Evolutionary conservation across 2,329 filamentous ascomycete genomes (phyloP), one percentile per base, ranked within the genome.

Genomic region (Pseudocercospora ulei): DNA sequence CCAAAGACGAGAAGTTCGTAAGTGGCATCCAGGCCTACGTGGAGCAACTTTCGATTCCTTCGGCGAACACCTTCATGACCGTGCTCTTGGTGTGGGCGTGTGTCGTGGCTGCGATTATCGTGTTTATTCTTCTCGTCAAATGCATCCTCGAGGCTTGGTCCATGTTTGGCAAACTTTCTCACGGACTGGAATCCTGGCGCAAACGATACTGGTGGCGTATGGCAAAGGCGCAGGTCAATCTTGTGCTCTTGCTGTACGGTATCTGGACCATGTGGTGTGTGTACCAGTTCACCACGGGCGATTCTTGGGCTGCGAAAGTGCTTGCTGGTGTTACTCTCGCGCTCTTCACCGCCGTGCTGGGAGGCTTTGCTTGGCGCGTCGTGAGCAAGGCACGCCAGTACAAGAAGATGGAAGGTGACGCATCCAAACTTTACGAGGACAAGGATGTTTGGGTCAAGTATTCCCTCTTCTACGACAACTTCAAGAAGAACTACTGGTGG

Each of bases 401-500:
- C 49, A 88, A 83, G 68, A 72, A 77, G 55, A 56, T 69, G 18
- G 79, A 93, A 50, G 88, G 88, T 41, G 81, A 87, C 56, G 63
- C 73, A 0, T 69, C 71, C 9, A 75, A 68, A 7, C 71, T 98
- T 5, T 96, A 86, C 62, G 82, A 95, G 44, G 73, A 96, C 65
- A 92, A 90, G 68, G 75, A 81, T 48, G 78, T 80, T 25, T 95
- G 90, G 87, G 72, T 84, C 60, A 93, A 90, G 67, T 98, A 98
- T 71, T 90, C 83, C 55, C 71, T 95, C 46, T 96, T 98, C 66
- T 98, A 98, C 68, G 90, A 96, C 56, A 80, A 80, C 53, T 96
- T 94, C 71, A 86, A 85, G 67, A 85, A 82, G 63, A 76, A 79
- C 53, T 94, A 88, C 68, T 98, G 90, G 90, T 96, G 88, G 88